Evolutionary conservation across 768 basidiomycete genomes (phyloP), one percentile per base, ranked within the genome.

Genomic region (Lentinula boryana): DNA sequence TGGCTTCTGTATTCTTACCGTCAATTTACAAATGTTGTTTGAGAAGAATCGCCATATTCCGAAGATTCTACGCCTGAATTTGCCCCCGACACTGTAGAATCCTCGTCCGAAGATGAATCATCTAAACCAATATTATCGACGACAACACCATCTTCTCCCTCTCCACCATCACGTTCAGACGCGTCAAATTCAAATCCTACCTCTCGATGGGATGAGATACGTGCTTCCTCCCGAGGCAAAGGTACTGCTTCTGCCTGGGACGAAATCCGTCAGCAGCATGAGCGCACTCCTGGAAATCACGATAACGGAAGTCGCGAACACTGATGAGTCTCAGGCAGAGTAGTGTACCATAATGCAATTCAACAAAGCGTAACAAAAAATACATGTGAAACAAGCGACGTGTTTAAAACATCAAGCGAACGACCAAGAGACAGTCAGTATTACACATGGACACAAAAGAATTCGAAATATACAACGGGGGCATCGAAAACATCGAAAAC

Each of bases 191-290:
- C n/a, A 18, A 23, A 57, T 12, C 60, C 68, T 54, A 62, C 61
- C 40, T 81, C 72, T 56, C 81, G 76, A 62, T 91, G 89, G 89
- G 86, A 88, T 36, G 80, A 85, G 63, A 85, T 91, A 51, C 84
- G 88, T 58, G 74, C 75, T 48, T 80, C 74, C 35, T 86, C 86
- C 62, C 63, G 68, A 51, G 74, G 73, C 15, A 70, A 74, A 18
- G 73, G 70, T 33, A 61, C 71, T 15, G 76, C 70, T 40, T 89
- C 89, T 18, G 76, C 86, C 3, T 90, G 89, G 89, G 89, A 90
- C 65, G 69, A 73, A 27, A 75, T 91, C 21, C 83, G 89, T 35
- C 85, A 88, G 68, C 76, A 75, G 51, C 78, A 86, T 63, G 80
- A 81, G 68, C 77, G 74, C 66, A 8, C 61, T 23, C 46, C 46